Evolutionary conservation across 768 basidiomycete species (phyloP).

Genomic region (Lentinula raphanica): DNA sequence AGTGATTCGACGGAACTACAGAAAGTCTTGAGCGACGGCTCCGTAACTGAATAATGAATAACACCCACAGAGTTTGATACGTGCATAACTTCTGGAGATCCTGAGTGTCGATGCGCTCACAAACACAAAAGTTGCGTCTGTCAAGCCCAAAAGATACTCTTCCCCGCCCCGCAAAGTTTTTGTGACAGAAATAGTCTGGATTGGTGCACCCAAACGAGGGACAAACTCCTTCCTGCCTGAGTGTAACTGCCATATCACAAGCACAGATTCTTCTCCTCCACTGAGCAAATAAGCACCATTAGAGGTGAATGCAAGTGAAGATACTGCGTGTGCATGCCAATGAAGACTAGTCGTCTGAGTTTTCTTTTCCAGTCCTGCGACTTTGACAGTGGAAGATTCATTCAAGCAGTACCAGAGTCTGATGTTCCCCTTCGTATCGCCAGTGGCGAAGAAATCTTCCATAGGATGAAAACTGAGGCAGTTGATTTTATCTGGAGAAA

Average conservation of each 20-base stretch:
- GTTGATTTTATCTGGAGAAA: conserved; percentile 73
- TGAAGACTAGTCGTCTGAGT: conserved; percentile 84
- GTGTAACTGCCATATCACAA: conserved; percentile 96
- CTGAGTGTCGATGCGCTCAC: conserved; percentile 68
- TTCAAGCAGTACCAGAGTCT: conserved; percentile 91
- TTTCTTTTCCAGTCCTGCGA: conserved; percentile 65
- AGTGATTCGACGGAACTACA: conserved; percentile 7
- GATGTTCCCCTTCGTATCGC: conserved; percentile 80
- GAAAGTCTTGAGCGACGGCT: conserved; percentile 22
- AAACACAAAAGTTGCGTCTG: conserved; percentile 77
- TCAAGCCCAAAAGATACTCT: conserved; percentile 80
- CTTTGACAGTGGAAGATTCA: conserved; percentile 44
- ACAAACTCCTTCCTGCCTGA: conserved; percentile 87
- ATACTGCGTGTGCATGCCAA: conserved; percentile 96
- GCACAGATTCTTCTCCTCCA: conserved; percentile 90
- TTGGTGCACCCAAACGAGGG: conserved; percentile 85
- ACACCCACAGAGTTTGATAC: conserved; percentile 69
- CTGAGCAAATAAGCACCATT: conserved; percentile 92
- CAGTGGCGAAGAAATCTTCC: conserved; percentile 94
- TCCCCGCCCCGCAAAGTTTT: conserved; percentile 56
- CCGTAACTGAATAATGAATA: conserved; percentile 3
- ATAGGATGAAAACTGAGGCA: conserved; percentile 84
- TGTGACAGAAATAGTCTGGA: conserved; percentile 62
- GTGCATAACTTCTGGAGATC: conserved; percentile 65
- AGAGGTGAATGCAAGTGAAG: conserved; percentile 77